A percentile compares a stretch with the other conserved stretches of the same genome.
phyloP scores from a whole-genome alignment of 1,284 basidiomycete species.

The Marasmius oreades region DNA sequence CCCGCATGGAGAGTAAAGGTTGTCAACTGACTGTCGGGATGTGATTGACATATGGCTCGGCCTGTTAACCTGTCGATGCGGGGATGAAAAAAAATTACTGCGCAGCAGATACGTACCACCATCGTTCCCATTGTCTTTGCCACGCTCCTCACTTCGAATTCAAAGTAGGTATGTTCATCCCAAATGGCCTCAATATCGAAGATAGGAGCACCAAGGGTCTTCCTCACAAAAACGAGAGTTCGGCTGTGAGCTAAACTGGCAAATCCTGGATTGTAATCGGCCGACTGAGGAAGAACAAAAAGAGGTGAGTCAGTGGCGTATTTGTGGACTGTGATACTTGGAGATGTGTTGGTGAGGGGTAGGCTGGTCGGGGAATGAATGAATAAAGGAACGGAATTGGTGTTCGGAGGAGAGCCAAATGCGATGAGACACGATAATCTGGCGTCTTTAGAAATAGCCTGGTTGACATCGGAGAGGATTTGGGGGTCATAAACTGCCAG shows the following conservation, averaged over 20 bases:
- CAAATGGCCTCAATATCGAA: slow-evolving; percentile 51
- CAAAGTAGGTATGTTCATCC: slow-evolving; percentile 49
- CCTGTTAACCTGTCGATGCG: slow-evolving; percentile 22
- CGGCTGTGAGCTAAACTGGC: slow-evolving; percentile 40
- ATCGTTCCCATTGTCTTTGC: slow-evolving; percentile 53
- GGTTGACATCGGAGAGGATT: slow-evolving; percentile 23
- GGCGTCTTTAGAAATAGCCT: slow-evolving; percentile 24
- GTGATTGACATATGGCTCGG: slow-evolving; percentile 48
- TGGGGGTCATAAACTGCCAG: slow-evolving; percentile 34
- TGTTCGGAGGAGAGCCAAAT: slow-evolving; percentile 24
- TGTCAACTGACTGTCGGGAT: slow-evolving; percentile 36
- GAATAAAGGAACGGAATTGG: slow-evolving; percentile 25
- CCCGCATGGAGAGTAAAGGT: neutral
- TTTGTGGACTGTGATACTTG: slow-evolving; percentile 20
- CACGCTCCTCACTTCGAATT: slow-evolving; percentile 47
- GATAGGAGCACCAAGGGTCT: slow-evolving; percentile 36
- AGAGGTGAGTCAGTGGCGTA: slow-evolving; percentile 29
- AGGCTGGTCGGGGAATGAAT: slow-evolving; percentile 23
- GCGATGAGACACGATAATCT: slow-evolving; percentile 31
- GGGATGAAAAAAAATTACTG: neutral
- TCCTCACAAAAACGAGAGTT: slow-evolving; percentile 39
- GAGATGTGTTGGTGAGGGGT: slow-evolving; percentile 7
- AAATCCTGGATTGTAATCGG: slow-evolving; percentile 33
- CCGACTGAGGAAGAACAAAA: slow-evolving; percentile 38
- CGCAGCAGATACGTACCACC: slow-evolving; percentile 35